Conservation (phyloP, 2,329 filamentous ascomycete genomes). For the Venturia pyrina region DNA sequence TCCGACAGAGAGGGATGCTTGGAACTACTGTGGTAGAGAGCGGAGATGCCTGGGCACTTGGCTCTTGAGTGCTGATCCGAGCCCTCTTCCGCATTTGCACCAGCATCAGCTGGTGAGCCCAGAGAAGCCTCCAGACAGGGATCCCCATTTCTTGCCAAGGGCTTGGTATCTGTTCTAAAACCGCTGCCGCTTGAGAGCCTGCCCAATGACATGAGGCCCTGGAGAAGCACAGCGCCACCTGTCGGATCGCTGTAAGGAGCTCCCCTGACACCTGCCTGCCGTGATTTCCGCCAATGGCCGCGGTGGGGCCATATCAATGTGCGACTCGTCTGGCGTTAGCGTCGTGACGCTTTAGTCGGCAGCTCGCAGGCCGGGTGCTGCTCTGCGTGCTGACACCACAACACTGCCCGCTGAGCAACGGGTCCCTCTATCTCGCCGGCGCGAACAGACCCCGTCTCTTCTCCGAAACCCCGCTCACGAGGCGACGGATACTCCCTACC, state of each 20-base stretch:
- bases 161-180: neutral
- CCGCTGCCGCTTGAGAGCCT: neutral
- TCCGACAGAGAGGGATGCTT: slow-evolving; percentile 3
- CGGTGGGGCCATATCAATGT: neutral
- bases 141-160: neutral
- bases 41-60: neutral
- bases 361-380: neutral
- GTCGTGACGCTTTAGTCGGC: neutral
- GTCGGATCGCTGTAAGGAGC: neutral
- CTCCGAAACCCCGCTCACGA: neutral
- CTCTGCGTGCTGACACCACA: neutral
- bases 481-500: neutral
- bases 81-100: neutral
- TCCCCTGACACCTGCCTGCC: no score
- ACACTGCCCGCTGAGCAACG: no score
- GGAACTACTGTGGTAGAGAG: neutral
- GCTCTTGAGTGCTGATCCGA: neutral
- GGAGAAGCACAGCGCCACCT: neutral
- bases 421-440: neutral
- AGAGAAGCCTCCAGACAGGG: neutral
- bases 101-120: neutral
- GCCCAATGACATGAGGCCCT: neutral
- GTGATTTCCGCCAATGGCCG: neutral
- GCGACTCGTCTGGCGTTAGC: neutral
- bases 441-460: neutral